Conservation (phyloP, 345 rosid genomes). For the Hibiscus tridactylites region DNA sequence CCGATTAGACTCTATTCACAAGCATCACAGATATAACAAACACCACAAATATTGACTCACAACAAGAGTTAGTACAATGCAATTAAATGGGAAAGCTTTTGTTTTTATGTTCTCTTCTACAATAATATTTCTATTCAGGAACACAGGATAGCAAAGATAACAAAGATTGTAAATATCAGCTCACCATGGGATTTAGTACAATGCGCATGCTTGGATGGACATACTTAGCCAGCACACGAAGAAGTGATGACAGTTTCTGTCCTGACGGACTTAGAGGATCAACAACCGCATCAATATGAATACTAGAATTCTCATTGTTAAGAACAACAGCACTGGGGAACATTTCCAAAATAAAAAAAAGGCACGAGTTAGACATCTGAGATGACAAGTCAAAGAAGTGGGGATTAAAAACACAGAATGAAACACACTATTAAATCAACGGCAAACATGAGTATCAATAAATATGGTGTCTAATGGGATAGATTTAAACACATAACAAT, state of each 20-base stretch:
- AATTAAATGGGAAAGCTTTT: background rate
- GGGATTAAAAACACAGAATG: background rate
- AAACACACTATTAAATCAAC: background rate
- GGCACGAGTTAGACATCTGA: background rate
- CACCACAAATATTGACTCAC: constrained; percentile 37
- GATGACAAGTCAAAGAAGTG: background rate
- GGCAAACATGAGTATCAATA: background rate
- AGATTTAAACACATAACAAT: background rate
- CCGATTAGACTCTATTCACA: background rate
- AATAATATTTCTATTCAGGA: background rate
- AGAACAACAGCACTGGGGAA: background rate
- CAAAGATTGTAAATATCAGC: constrained; percentile 16
- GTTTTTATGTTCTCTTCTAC: background rate
- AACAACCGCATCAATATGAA: constrained; percentile 90
- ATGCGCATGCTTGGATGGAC: constrained; percentile 90
- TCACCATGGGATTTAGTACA: constrained; percentile 88
- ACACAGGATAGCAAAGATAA: background rate
- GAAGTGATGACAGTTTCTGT: constrained; percentile 86
- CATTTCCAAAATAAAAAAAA: background rate
- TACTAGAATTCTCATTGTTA: constrained; percentile 58
- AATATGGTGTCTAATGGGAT: background rate
- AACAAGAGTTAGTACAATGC: constrained; percentile 70
- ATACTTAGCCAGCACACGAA: constrained; percentile 59
- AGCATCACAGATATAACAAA: background rate
- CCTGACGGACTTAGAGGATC: constrained; percentile 93